Conservation (phyloP, 805 yeast genomes). For the Myxozyma vanderwaltii region DNA sequence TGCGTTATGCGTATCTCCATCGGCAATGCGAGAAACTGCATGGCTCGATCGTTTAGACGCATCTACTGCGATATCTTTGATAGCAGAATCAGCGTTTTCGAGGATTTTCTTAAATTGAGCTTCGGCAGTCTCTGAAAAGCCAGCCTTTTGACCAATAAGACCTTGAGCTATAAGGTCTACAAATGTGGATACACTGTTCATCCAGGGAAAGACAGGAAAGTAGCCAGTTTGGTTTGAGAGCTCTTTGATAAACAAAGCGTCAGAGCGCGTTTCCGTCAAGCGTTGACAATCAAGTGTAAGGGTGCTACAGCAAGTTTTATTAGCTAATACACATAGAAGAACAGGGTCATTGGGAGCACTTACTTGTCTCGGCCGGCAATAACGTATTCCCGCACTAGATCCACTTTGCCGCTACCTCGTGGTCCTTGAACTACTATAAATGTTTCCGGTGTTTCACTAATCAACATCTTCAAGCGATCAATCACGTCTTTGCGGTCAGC, state of each 20-base stretch:
- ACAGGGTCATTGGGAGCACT: no score
- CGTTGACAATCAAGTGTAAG: conserved; percentile 75
- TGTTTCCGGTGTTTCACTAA: conserved; percentile 85
- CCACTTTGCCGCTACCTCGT: conserved; percentile 90
- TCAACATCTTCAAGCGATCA: conserved; percentile 72
- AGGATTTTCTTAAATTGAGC: conserved; percentile 80
- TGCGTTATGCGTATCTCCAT: no score
- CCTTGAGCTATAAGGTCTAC: conserved; percentile 87
- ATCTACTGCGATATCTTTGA: conserved; percentile 59
- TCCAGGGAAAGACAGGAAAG: conserved; percentile 92
- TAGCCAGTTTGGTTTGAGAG: conserved; percentile 83
- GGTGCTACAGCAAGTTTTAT: conserved; percentile 31
- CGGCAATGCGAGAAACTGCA: background rate
- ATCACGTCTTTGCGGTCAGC: conserved; percentile 68
- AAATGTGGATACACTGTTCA: conserved; percentile 74
- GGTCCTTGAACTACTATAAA: conserved; percentile 92
- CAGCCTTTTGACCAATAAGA: conserved; percentile 90
- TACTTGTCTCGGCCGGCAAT: conserved; percentile 53
- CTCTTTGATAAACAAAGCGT: conserved; percentile 63
- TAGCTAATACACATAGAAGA: no score
- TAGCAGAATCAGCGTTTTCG: conserved; percentile 67
- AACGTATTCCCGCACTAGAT: conserved; percentile 69
- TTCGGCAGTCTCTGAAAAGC: conserved; percentile 80
- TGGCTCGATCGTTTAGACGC: conserved; percentile 1
- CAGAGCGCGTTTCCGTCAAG: conserved; percentile 72